Conservation (phyloP, 2,329 filamentous ascomycete species). For the Apiospora phragmitis region DNA sequence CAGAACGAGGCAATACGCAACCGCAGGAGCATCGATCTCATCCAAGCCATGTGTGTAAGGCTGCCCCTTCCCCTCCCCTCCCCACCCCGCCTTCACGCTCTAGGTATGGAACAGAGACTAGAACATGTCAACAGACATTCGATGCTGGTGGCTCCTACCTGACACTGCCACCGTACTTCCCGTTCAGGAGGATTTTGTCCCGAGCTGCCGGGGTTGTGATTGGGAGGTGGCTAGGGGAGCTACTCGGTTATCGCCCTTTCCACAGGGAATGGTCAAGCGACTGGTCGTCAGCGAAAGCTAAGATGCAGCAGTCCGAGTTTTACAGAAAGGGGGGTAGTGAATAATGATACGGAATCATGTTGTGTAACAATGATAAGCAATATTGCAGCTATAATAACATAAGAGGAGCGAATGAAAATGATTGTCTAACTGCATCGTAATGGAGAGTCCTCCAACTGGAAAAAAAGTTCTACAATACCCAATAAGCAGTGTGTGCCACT, state of each 20-base stretch:
- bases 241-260: slow-evolving; percentile 40
- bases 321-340: too few species aligned
- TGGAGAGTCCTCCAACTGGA: too few species aligned
- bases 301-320: too few species aligned
- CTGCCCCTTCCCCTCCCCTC: background rate
- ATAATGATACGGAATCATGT: too few species aligned
- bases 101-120: background rate
- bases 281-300: slow-evolving; percentile 23
- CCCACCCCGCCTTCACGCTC: background rate
- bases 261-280: slow-evolving; percentile 37
- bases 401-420: too few species aligned
- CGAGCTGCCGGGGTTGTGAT: slow-evolving; percentile 31
- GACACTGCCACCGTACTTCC: background rate
- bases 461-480: too few species aligned
- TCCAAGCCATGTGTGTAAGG: slow-evolving; percentile 30
- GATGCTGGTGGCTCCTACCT: background rate
- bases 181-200: slow-evolving; percentile 29
- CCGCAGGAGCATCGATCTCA: slow-evolving; percentile 24
- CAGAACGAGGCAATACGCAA: slow-evolving; percentile 31
- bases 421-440: too few species aligned
- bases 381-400: too few species aligned
- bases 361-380: too few species aligned
- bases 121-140: slow-evolving; percentile 13
- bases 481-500: too few species aligned
- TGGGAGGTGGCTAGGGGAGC: slow-evolving; percentile 38